These are phyloP conservation scores for Pythium sp. DNA, from an alignment of 352 stramenopile species.

Conservation along the genomic window DNA sequence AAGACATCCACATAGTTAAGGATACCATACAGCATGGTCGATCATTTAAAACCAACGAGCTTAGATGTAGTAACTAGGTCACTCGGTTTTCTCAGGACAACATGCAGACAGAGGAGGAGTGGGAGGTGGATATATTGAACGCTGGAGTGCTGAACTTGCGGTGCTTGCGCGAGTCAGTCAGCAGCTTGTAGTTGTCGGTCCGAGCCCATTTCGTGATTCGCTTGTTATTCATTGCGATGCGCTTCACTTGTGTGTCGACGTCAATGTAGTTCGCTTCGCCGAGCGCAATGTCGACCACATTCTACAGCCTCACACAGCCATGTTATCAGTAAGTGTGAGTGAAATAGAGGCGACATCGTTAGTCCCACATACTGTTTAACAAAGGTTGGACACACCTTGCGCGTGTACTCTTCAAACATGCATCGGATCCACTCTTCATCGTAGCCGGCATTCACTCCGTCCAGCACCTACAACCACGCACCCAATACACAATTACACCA, in stretches of 20 bases:
- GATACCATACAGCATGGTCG: conserved; percentile 10
- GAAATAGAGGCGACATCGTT: background rate
- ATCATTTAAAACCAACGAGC: background rate
- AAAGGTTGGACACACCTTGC: conserved; percentile 32
- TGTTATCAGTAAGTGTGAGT: background rate
- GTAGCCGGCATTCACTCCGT: conserved; percentile 74
- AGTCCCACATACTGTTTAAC: background rate
- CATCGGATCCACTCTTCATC: conserved; percentile 85
- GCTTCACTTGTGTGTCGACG: conserved; percentile 63
- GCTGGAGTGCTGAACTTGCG: conserved; percentile 51
- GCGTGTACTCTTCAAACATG: conserved; percentile 88
- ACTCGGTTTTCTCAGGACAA: conserved; percentile 28
- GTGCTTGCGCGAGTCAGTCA: conserved; percentile 54
- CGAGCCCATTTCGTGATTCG: conserved; percentile 85
- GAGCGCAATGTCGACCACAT: conserved; percentile 76
- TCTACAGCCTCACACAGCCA: conserved; percentile 25
- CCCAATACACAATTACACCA: background rate
- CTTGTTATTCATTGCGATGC: conserved; percentile 83
- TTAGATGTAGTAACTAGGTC: background rate
- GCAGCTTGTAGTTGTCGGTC: conserved; percentile 85
- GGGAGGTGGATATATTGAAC: conserved; percentile 83
- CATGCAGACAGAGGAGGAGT: conserved; percentile 34
- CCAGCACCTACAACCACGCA: conserved; percentile 50
- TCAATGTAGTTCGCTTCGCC: conserved; percentile 79
- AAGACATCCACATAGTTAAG: conserved; percentile 39